A percentile compares a stretch with the other conserved stretches of the same genome.
These are phyloP conservation scores for Larix kaempferi DNA, from an alignment of 75 land plant species.

Conservation along the genomic window DNA sequence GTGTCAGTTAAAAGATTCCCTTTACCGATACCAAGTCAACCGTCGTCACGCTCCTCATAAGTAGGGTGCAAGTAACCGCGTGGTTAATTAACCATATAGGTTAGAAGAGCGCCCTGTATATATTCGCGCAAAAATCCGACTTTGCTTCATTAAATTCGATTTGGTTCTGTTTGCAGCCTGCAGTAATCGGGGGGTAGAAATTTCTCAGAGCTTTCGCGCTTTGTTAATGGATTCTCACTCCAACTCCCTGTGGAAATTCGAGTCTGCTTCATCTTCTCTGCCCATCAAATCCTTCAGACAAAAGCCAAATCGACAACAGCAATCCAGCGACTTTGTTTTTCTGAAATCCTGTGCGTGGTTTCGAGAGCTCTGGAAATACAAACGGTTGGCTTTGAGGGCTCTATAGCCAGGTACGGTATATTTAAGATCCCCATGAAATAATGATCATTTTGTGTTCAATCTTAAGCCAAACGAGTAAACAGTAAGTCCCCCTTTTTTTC, in stretches of 20 bases:
- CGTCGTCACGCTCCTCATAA: too few relatives aligned
- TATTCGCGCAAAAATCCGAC: too few relatives aligned
- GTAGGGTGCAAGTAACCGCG: too few relatives aligned
- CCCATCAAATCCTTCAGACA: not conserved
- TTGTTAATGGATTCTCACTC: constrained; percentile 7
- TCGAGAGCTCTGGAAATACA: constrained; percentile 4
- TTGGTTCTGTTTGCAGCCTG: too few relatives aligned
- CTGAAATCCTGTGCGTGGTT: not conserved
- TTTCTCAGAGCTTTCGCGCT: not conserved
- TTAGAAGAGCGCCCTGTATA: too few relatives aligned
- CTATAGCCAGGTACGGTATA: constrained; percentile 1
- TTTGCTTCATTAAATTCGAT: too few relatives aligned
- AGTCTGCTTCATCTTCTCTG: too few relatives aligned
- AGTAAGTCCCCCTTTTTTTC: not conserved
- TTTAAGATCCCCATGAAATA: not conserved
- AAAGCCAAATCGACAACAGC: not conserved
- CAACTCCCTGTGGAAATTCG: not conserved
- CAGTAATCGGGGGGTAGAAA: too few relatives aligned
- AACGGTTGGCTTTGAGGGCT: not conserved
- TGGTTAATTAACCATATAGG: too few relatives aligned
- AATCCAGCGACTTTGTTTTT: not conserved
- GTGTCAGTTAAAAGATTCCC: too few relatives aligned
- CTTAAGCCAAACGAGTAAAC: not conserved
- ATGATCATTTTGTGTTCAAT: not conserved
- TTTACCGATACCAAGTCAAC: too few relatives aligned